Evolutionary conservation across 2,329 filamentous ascomycete species (phyloP), one percentile per base, ranked within the genome.

Genomic region (Claviceps sp.): DNA sequence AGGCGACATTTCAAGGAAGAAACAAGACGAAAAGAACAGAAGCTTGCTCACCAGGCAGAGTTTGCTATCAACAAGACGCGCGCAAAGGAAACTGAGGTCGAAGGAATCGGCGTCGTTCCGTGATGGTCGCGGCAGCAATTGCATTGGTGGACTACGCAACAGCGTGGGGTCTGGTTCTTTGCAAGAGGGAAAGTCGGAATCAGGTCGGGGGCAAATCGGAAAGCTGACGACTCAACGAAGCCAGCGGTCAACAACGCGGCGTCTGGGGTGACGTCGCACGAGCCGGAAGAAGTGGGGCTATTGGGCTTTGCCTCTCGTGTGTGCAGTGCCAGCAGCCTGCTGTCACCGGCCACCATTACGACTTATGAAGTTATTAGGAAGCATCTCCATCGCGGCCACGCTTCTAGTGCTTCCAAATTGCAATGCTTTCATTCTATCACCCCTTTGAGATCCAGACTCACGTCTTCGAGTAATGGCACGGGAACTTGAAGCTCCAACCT

Each of bases 101-200:
- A 54, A 51, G 54, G 52, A 56, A 53, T 54, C 52, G 54, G 55
- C 54, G 52, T 49, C 41, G 50, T 53, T 56, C 50, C 50, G 47
- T 57, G 48, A 52, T 46, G 48, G 54, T 43, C 42, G 47, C 41
- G 22, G 48, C 45, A 46, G 26, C 50, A 49, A 51, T 37, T 54
- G 54, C 41, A 53, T 52, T 47, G 55, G 55, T 54, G 53, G 44
- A 47, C 46, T 50, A 37, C 37, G 45, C 50, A 38, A 16, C 37
- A 47, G 44, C 47, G 53, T 55, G 47, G 50, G 45, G 54, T 55
- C 26, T 18, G 24, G 45, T 48, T 50, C 38, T 50, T 55, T 55
- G 55, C 55, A 55, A 46, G 55, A 56, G 51, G 46, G 47, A 52
- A 54, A 48, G 37, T 40, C 6, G 46, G 22, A 34, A 24, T 9